These are phyloP conservation scores for Aureobasidium pullulans DNA, from an alignment of 2,329 filamentous ascomycete species.

Conservation along the genomic window DNA sequence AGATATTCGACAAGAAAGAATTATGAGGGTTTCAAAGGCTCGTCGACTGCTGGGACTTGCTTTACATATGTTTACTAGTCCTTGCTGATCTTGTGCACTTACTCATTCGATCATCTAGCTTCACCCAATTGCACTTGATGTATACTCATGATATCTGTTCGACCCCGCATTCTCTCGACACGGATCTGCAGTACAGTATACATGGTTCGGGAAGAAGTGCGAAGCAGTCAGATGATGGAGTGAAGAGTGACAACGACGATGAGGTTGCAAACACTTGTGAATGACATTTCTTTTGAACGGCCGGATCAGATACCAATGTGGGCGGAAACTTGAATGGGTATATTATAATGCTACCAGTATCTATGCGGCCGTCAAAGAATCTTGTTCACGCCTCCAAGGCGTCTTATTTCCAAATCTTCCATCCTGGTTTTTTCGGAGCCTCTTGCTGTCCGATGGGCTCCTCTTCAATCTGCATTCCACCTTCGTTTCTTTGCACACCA, in stretches of 20 bases:
- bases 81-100: background rate
- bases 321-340: background rate
- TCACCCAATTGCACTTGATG: background rate
- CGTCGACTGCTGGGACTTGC: background rate
- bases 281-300: no score
- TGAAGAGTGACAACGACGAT: background rate
- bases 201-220: conserved; percentile 9
- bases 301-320: no score
- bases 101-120: background rate
- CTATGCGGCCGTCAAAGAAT: background rate
- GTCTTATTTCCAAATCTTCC: conserved; percentile 29
- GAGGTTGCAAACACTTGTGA: background rate
- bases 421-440: conserved; percentile 30
- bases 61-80: background rate
- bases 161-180: background rate
- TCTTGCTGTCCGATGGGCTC: conserved; percentile 20
- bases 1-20: background rate
- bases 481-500: background rate
- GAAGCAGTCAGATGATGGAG: background rate
- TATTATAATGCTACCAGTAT: background rate
- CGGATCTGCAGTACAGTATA: conserved; percentile 2
- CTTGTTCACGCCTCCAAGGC: background rate
- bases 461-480: background rate
- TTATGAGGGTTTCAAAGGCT: background rate
- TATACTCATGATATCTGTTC: background rate